A percentile compares a stretch with the other conserved stretches of the same genome.
Evolutionary conservation across 1,139 yeast species (phyloP).

Genomic region (Kurtzmaniella natalensis): DNA sequence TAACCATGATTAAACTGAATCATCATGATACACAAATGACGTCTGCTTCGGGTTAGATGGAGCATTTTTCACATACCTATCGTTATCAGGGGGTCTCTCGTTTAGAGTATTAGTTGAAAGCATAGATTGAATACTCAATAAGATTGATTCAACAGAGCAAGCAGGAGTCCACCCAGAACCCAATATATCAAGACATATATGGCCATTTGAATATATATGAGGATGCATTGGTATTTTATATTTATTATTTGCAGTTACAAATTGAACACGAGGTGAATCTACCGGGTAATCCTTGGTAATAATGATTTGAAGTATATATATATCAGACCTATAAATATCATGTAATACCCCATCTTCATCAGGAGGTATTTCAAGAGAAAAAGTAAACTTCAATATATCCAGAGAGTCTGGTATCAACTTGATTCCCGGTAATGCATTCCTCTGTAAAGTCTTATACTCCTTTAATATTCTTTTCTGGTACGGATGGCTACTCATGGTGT

Average conservation of each 20-base stretch:
- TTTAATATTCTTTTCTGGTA: conserved; percentile 39
- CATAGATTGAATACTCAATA: conserved; percentile 65
- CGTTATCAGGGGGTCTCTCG: conserved; percentile 56
- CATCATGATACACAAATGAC: conserved; percentile 54
- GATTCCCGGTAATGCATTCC: conserved; percentile 24
- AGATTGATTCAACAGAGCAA: conserved; percentile 50
- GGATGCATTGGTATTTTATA: conserved; percentile 59
- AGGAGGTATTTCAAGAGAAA: conserved; percentile 25
- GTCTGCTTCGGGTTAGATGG: conserved; percentile 55
- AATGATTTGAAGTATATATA: conserved; percentile 29
- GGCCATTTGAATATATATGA: conserved; percentile 71
- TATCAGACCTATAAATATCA: conserved; percentile 5
- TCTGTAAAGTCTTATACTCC: conserved; percentile 29
- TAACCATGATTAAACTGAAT: conserved; percentile 26
- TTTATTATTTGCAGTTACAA: conserved; percentile 22
- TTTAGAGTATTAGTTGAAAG: conserved; percentile 42
- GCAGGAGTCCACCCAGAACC: conserved; percentile 76
- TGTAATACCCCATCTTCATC: conserved; percentile 30
- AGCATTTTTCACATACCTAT: conserved; percentile 43
- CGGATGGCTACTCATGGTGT: conserved; percentile 16
- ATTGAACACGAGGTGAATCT: conserved; percentile 58
- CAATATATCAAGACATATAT: conserved; percentile 59
- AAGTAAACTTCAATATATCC: conserved; percentile 22
- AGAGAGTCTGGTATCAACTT: conserved; percentile 19
- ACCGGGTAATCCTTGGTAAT: conserved; percentile 56